phyloP scores from a whole-genome alignment of 169 alveolate species.

The Prorocentrum cordatum region DNA sequence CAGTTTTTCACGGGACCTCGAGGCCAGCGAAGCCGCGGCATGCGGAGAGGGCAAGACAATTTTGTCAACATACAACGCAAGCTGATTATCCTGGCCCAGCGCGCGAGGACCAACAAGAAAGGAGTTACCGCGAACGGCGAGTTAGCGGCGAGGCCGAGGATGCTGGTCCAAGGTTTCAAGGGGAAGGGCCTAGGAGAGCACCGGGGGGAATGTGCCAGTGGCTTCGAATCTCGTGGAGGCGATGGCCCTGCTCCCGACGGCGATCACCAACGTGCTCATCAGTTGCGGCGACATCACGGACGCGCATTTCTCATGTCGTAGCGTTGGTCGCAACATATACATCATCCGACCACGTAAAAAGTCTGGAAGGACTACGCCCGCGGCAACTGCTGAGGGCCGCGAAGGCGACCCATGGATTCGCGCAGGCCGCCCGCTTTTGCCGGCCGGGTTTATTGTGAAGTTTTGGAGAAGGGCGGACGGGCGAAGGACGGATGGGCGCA shows the following conservation, averaged over 20 bases:
- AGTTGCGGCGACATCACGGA: neutral
- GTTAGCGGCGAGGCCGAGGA: neutral
- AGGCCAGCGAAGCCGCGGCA: neutral
- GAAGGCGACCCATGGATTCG: neutral
- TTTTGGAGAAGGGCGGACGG: neutral
- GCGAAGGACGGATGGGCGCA: neutral
- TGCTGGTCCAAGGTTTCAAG: neutral
- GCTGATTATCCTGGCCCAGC: neutral
- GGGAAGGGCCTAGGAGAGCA: neutral
- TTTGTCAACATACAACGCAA: neutral
- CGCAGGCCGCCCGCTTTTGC: neutral
- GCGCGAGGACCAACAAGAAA: neutral
- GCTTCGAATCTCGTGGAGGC: neutral
- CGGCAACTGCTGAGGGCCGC: neutral
- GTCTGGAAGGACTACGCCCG: neutral
- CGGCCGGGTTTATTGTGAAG: neutral
- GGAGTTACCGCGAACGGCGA: neutral
- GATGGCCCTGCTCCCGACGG: neutral
- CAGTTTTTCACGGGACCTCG: neutral
- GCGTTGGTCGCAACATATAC: neutral
- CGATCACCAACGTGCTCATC: neutral
- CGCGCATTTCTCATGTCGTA: neutral
- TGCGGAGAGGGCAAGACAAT: neutral
- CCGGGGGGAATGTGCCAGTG: neutral
- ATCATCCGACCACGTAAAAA: neutral